Evolutionary conservation across 169 alveolate genomes (phyloP), one percentile per base, ranked within the genome.

Genomic region (Plasmodium berghei): DNA sequence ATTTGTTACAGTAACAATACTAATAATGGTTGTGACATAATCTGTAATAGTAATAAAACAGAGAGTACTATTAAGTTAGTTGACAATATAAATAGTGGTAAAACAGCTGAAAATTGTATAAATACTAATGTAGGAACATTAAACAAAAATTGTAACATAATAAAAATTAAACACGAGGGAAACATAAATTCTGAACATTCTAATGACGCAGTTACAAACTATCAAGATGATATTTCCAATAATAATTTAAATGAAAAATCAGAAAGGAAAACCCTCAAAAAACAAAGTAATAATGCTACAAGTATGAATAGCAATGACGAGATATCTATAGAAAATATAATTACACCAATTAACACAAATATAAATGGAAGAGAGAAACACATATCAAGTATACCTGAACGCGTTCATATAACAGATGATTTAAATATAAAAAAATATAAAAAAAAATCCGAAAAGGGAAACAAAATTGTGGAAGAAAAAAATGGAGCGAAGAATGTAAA

Each of bases 341-440:
- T 24, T n/a, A 20, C 8, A n/a, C 77, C n/a, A 42, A 42, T 26
- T 22, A 48, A 9, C n/a, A 55, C 59, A 12, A 56, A 59, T 42
- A 42, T 3, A 66, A 66, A 49, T 28, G 42, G 5, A 46, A 16
- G 34, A 20, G 40, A 34, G 24, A 40, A 40, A 10, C 1, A 28
- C 14, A 66, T 9, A 28, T 9, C 9, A n/a, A 34, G 26, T n/a
- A 16, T 22, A 42, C 5, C 49, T 14, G 8, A 10, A 48, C 2
- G 45, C 8, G 9, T 9, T 8, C 6, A 34, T 3, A 73, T 45
- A 54, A 22, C 22, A 18, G 26, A 62, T 22, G 18, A 2, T 10
- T 8, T 24, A 63, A 59, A 73, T 20, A 73, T 18, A 73, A 28
- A 58, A 22, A n/a, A 73, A 34, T 18, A 5, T 16, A 22, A 73